phyloP scores from a whole-genome alignment of 2,329 filamentous ascomycete species.

The Cercospora berteroae region DNA sequence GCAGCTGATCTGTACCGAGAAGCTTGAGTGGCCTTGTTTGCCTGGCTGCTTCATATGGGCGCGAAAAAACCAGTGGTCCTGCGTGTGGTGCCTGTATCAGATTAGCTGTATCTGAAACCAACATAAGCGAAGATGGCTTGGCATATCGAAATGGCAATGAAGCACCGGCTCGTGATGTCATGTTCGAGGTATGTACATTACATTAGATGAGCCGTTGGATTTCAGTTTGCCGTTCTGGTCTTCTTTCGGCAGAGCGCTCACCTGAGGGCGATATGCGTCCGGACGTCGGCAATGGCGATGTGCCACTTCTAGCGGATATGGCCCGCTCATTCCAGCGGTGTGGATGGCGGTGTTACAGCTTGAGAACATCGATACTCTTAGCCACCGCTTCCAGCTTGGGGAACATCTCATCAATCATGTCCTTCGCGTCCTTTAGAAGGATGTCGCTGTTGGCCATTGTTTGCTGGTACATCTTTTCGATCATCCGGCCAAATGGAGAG shows the following conservation, averaged over 20 bases:
- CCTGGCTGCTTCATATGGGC: not conserved
- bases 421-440: slow-evolving; percentile 19
- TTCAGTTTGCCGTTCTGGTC: not conserved
- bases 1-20: not conserved
- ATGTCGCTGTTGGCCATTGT: slow-evolving; percentile 28
- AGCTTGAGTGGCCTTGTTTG: slow-evolving; percentile 5
- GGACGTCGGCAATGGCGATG: not conserved
- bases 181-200: not conserved
- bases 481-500: slow-evolving; percentile 33
- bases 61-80: not conserved
- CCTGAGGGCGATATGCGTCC: not conserved
- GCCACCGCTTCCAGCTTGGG: slow-evolving; percentile 43
- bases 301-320: not conserved
- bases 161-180: not conserved
- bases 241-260: not conserved
- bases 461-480: slow-evolving; percentile 27
- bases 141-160: not conserved
- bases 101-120: slow-evolving; percentile 11
- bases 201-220: slow-evolving; percentile 5
- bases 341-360: slow-evolving; percentile 14
- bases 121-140: slow-evolving; percentile 13
- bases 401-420: slow-evolving; percentile 50
- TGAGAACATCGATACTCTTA: slow-evolving; percentile 39
- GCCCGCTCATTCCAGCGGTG: not conserved
- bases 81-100: slow-evolving; percentile 5